Conservation (phyloP, 2,329 filamentous ascomycete genomes). For the Aspergillus versicolor region DNA sequence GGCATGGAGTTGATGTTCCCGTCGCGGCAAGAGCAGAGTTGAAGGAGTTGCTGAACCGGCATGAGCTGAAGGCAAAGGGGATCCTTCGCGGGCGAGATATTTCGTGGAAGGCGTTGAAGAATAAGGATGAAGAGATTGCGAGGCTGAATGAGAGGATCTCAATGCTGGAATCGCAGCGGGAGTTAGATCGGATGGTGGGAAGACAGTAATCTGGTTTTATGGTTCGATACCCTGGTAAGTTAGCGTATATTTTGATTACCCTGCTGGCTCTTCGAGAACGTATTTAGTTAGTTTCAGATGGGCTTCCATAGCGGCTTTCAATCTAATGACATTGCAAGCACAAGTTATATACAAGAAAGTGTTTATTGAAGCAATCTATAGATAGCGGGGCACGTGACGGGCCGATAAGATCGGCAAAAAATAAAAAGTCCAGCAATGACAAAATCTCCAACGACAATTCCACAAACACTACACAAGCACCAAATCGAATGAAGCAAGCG, state of each 20-base stretch:
- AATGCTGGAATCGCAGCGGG: slow-evolving; percentile 55
- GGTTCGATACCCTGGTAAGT: slow-evolving; percentile 9
- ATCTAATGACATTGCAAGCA: background rate
- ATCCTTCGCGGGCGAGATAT: slow-evolving; percentile 66
- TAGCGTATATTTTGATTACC: background rate
- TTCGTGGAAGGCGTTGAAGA: slow-evolving; percentile 60
- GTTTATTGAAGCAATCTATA: no score
- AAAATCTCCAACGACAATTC: background rate
- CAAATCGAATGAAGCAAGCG: background rate
- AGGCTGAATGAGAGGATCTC: slow-evolving; percentile 67
- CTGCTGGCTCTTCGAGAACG: background rate
- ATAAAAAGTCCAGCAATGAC: background rate
- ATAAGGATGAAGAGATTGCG: slow-evolving; percentile 63
- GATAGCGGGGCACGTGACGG: slow-evolving; percentile 25
- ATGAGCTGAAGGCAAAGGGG: slow-evolving; percentile 61
- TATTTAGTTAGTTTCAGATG: background rate
- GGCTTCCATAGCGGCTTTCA: background rate
- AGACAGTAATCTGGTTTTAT: slow-evolving; percentile 29
- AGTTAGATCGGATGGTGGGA: slow-evolving; percentile 52
- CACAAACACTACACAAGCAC: background rate
- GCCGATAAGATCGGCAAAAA: slow-evolving; percentile 20
- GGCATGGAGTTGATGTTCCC: slow-evolving; percentile 33
- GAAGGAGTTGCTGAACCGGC: slow-evolving; percentile 50
- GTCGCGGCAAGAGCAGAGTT: slow-evolving; percentile 36
- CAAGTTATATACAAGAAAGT: no score